Base-by-base conservation (phyloP, 2,329 filamentous ascomycete species). In the Xylariaceae sp. region DNA sequence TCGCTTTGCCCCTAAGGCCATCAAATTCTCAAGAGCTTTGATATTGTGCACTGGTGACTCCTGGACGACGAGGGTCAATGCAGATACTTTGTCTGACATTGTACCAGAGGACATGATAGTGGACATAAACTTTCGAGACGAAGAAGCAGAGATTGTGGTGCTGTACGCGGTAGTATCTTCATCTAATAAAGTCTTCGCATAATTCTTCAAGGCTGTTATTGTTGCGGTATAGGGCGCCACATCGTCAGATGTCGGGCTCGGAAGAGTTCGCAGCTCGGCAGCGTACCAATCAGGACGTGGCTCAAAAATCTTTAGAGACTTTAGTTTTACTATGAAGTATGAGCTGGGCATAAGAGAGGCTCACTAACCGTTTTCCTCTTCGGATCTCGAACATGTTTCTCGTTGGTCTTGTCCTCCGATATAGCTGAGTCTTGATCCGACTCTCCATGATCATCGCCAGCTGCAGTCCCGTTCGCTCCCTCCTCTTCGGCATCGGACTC, bases 101-200 rank as follows among this genome's bases (percentile, higher is more conserved):
- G 95, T 99, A 78, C 94, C 94, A 1, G 92, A 95, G 8, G 91
- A 80, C 90, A 97, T 97, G 70, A 99, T 97, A 15, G 92, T 96
- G 1, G 92, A 91, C 79, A 97, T 87, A 78, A 99, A 99, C 71
- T 92, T 96, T 73, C 95, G 89, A 33, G 92, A 93, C 2, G 93
- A 94, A 21, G 91, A 91, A 44, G 90, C 85, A 6, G 89, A 85
- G 50, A 89, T 77, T 62, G 91, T 87, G 21, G 85, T 83, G 50
- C 81, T 81, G 74, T 97, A 99, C 40, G 83, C 78, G 33, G 83
- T 80, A 57, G 88, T 88, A 68, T 99, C 94, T 21, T 84, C 79
- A 48, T 95, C 86, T 16, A 97, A 77, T 6, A 97, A 78, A 8
- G 81, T 78, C 57, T 84, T 83, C 3, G 91, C 92, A 70, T 96